phyloP scores from a whole-genome alignment of 2,329 filamentous ascomycete species.

The Trichophyton schoenleinii region DNA sequence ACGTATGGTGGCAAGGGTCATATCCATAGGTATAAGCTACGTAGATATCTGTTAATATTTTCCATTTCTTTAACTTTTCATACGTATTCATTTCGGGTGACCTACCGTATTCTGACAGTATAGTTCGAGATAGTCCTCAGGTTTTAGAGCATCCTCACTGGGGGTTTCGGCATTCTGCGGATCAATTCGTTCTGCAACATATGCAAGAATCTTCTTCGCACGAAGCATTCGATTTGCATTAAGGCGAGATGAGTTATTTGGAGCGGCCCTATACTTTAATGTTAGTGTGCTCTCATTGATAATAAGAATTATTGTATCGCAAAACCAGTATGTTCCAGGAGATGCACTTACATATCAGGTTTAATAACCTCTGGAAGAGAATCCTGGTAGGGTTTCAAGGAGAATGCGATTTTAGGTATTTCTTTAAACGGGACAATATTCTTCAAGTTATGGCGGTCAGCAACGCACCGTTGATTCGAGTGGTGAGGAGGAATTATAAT shows the following conservation, averaged over 20 bases:
- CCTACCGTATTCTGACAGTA: constrained; percentile 86
- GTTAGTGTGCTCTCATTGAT: neutral
- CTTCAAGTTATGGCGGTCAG: constrained; percentile 26
- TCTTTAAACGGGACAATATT: constrained; percentile 78
- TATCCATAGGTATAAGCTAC: constrained; percentile 53
- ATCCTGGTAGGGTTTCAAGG: constrained; percentile 70
- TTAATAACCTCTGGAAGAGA: constrained; percentile 61
- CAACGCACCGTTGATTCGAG: neutral
- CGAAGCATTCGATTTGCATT: constrained; percentile 96
- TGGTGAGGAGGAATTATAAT: neutral
- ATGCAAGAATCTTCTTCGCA: constrained; percentile 84
- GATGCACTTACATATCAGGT: constrained; percentile 48
- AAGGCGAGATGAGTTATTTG: constrained; percentile 63
- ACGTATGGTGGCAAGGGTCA: constrained; percentile 87
- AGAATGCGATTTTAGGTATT: constrained; percentile 90
- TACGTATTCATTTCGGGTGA: constrained; percentile 11
- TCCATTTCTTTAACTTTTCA: neutral
- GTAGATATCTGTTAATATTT: constrained; percentile 3
- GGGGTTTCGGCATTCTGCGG: constrained; percentile 47
- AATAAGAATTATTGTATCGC: neutral
- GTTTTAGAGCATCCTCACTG: constrained; percentile 47
- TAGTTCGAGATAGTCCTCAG: constrained; percentile 88
- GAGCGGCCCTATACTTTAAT: constrained; percentile 7
- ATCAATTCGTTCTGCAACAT: constrained; percentile 86
- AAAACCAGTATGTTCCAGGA: no score